Conservation (phyloP, 129 eudicot species). For the Chrysanthemum lavandulifolium region DNA sequence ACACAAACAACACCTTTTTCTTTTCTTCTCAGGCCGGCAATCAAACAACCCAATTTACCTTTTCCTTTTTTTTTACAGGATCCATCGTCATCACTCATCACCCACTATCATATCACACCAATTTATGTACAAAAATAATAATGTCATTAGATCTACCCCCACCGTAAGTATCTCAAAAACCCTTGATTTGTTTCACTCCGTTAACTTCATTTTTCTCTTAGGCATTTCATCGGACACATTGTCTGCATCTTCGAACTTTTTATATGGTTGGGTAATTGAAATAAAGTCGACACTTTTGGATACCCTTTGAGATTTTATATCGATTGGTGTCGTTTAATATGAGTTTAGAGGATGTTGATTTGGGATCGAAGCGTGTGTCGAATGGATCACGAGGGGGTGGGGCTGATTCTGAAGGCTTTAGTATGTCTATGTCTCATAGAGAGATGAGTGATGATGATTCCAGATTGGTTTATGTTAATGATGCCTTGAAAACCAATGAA, state of each 20-base stretch:
- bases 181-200: slow-evolving; percentile 14
- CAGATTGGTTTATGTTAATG: slow-evolving; percentile 67
- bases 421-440: slow-evolving; percentile 68
- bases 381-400: slow-evolving; percentile 65
- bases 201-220: slow-evolving; percentile 22
- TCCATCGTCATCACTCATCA: slow-evolving; percentile 28
- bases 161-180: slow-evolving; percentile 30
- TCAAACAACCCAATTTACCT: slow-evolving; percentile 4
- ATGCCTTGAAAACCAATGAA: slow-evolving; percentile 71
- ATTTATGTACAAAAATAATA: not conserved
- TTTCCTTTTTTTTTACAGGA: slow-evolving; percentile 12
- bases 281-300: too few species aligned
- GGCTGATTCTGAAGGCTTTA: slow-evolving; percentile 63
- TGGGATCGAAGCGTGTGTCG: slow-evolving; percentile 50
- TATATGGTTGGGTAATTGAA: too few species aligned
- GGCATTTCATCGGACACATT: slow-evolving; percentile 31
- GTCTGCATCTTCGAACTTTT: slow-evolving; percentile 9
- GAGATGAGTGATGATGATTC: slow-evolving; percentile 90
- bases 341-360: slow-evolving; percentile 48
- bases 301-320: too few species aligned
- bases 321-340: slow-evolving; percentile 17
- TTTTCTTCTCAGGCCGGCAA: slow-evolving; percentile 35
- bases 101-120: slow-evolving; percentile 22
- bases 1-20: slow-evolving; percentile 14
- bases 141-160: slow-evolving; percentile 33